A percentile compares a stretch with the other conserved stretches of the same genome.
Evolutionary conservation across 2,329 filamentous ascomycete genomes (phyloP).

Genomic region (Aspergillus tubingensis): DNA sequence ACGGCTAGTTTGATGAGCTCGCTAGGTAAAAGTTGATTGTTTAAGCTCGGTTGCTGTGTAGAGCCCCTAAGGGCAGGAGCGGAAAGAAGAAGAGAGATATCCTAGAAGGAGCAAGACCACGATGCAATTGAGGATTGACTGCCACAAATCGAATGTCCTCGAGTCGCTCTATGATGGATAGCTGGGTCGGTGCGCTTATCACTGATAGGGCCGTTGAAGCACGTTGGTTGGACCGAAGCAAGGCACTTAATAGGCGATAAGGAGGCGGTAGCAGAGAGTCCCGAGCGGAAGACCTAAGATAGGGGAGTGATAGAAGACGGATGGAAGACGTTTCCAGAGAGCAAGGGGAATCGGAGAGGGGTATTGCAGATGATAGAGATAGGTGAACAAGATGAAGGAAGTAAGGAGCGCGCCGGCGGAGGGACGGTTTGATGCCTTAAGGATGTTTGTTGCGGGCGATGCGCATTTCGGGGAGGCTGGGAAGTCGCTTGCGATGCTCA

Average conservation of each 20-base stretch:
- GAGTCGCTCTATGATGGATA: background rate
- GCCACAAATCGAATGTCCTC: background rate
- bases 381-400: constrained; percentile 15
- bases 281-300: constrained; percentile 4
- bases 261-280: constrained; percentile 3
- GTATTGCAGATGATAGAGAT: constrained; percentile 18
- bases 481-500: constrained; percentile 21
- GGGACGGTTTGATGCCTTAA: constrained; percentile 30
- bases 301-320: constrained; percentile 5
- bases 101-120: background rate
- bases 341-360: constrained; percentile 13
- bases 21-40: background rate
- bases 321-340: constrained; percentile 13
- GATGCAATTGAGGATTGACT: background rate
- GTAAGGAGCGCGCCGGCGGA: constrained; percentile 19
- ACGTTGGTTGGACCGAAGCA: constrained; percentile 11
- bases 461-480: constrained; percentile 27
- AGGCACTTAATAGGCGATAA: constrained; percentile 8
- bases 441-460: constrained; percentile 23
- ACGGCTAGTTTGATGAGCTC: background rate
- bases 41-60: background rate
- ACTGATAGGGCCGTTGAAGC: constrained; percentile 29
- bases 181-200: constrained; percentile 24
- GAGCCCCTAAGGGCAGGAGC: background rate
- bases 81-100: background rate